Evolutionary conservation across 2,329 filamentous ascomycete species (phyloP), one percentile per base, ranked within the genome.

Genomic region (Fusarium sp.): DNA sequence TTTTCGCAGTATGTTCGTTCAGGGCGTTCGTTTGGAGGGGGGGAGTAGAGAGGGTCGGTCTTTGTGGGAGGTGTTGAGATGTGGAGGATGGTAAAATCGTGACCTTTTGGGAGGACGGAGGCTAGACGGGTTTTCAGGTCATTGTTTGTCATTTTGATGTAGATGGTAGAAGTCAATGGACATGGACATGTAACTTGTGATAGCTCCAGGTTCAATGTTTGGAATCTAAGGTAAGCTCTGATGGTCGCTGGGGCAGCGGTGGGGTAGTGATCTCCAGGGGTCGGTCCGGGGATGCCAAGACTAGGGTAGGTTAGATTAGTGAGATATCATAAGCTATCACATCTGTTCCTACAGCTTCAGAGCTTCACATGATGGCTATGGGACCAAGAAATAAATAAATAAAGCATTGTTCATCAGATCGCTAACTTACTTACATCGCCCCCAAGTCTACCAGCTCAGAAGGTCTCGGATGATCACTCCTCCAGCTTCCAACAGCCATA

Each of bases 1-100:
- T 87, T 94, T 77, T 97, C 93, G 80, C 92, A 91, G 72, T 90
- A 95, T 1, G 96, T 99, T 69, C 87, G 85, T 75, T 96, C 91
- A 11, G 91, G 86, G 41, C 87, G 86, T 67, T 87, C 82, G 58
- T 90, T 88, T 6, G 92, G 92, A 6, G 92, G 89, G 33, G 94
- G 86, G 35, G 92, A 90, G 80, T 91, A 97, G 41, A 99, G 87
- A 17, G 95, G 86, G 11, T 89, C 85, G 65, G 89, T 91, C 75
- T 85, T 85, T 33, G 88, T 90, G 7, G 95, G 92, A 15, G 92
- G 91, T 7, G 94, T 97, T 23, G 93, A 97, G 71, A 97, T 82
- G 81, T 99, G 95, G 78, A 96, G 90, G 73, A 95, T 84, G 67
- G 85, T 89, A 76, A 97, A 91, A 15, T 74, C 80, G 74, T 78